Base-by-base conservation (phyloP, 1,284 basidiomycete genomes). In the Sutorius eximius region DNA sequence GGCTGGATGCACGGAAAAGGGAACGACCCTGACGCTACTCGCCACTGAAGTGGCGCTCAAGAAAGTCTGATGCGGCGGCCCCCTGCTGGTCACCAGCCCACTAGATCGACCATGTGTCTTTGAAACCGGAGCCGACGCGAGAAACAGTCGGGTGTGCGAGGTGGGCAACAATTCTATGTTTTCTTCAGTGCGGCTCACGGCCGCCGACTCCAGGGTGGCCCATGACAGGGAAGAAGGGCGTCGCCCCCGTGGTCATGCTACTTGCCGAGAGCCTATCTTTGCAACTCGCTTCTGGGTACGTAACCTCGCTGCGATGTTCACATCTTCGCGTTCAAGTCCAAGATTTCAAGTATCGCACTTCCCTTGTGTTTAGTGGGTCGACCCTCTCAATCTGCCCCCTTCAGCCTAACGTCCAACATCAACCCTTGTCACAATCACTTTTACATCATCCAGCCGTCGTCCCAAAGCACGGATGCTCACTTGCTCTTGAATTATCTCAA, bases 321-420 rank as follows among this genome's bases (percentile, higher is more conserved):
- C 10, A 38, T 18, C 37, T 37, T 18, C 37, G 16, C 16, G 34
- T 36, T 36, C 24, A 27, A 27, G 24, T 27, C 24, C 24, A 27
- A 27, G 24, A 27, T 5, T 27, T 27, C 24, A 27, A 36, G 4
- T 36, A 10, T 37, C 10, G 11, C 36, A 15, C 33, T 16, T 13
- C 33, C n/a, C n/a, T 18, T 38, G 18, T 38, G 37, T 18, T 38
- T 12, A n/a, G 11, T 12, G 12, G 18, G 38, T 44, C 42, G 18
- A 29, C 44, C 44, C 56, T 42, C 66, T 63, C 55, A 58, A 36
- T 49, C 58, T 67, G 45, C 65, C 56, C n/a, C 44, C 57, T 69
- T 56, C 45, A 52, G 64, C 24, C 27, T 27, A 6, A 34, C 37
- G 38, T 36, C 37, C 4, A 11, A 38, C 6, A 20, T 43, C 37